Base-by-base conservation (phyloP, 2,329 filamentous ascomycete genomes). In the Colletotrichum graminicola region DNA sequence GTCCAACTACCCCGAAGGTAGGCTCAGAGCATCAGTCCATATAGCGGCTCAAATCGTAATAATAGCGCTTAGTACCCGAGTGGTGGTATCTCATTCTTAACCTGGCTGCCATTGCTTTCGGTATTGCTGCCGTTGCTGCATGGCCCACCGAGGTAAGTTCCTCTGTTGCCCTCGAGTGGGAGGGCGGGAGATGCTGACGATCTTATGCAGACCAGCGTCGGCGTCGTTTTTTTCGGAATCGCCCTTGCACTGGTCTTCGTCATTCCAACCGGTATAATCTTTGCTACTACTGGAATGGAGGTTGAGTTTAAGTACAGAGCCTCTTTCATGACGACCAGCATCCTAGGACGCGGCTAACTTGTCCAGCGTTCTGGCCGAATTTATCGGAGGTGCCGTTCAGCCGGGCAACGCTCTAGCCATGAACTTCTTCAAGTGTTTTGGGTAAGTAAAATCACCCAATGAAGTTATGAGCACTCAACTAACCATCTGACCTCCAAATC, bases 21-120 rank as follows among this genome's bases (percentile, higher is more conserved):
- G 2, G 39, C 10, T 12, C 16, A 4, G n/a, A 45, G 36, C n/a
- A 18, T n/a, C 39, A 29, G 5, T 5, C 29, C 21, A 3, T 14
- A 12, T 43, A 3, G 2, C 3, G 18, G 4, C 1, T 16, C 5
- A 3, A n/a, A 26, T n/a, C 6, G 10, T 32, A 14, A 47, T 56
- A 6, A 67, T 1, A 6, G 0, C 8, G 1, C 8, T 16, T 23
- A 71, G 82, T 84, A 0, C 83, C 84, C 0, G 83, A 86, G 57
- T 85, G 83, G 84, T 86, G 83, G 83, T 87, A 85, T 72, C 62
- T 82, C 18, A 67, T 78, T 10, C 74, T 76, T 7, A 77, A 81
- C 21, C 66, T 77, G 34, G 61, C 78, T 8, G 77, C 81, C 5
- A 73, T 82, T 34, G 74, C 76, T 16, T 63, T 82, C n/a, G 82